These are phyloP conservation scores for Xylaria cubensis DNA, from an alignment of 495 filamentous ascomycete genomes.

Conservation along the genomic window DNA sequence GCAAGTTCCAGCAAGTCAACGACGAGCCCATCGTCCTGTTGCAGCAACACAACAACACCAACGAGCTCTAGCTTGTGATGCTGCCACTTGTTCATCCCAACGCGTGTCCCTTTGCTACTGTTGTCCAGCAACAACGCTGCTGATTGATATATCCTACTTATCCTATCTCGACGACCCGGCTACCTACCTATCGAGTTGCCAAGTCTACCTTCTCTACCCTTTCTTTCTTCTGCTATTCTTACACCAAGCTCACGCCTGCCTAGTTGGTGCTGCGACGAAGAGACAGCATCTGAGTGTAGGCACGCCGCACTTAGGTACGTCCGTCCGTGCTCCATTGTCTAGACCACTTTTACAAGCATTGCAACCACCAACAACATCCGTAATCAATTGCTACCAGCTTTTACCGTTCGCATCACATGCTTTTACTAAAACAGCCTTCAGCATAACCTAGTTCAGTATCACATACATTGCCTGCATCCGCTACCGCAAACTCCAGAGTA, in stretches of 20 bases:
- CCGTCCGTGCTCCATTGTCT: not conserved
- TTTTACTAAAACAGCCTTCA: not conserved
- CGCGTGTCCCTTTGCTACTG: not conserved
- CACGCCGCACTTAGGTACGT: not conserved
- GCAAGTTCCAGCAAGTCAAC: no score
- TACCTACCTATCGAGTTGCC: not conserved
- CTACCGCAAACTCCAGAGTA: slow-evolving; percentile 8
- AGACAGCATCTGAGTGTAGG: not conserved
- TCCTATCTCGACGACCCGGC: not conserved
- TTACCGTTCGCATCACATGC: not conserved
- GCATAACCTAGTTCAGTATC: not conserved
- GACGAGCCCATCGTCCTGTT: not conserved
- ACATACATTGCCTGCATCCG: not conserved
- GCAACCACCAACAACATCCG: not conserved
- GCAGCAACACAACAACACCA: slow-evolving; percentile 14
- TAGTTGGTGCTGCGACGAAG: slow-evolving; percentile 21
- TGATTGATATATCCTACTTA: not conserved
- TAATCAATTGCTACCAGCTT: not conserved
- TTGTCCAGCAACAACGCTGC: not conserved
- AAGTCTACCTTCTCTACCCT: not conserved
- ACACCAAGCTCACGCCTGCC: slow-evolving; percentile 8
- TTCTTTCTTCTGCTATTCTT: slow-evolving; percentile 3
- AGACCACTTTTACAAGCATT: not conserved
- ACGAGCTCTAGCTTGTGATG: slow-evolving; percentile 17
- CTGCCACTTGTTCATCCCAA: slow-evolving; percentile 24